Base-by-base conservation (phyloP, 176 grass and related monocot species). In the Cymbopogon citratus region DNA sequence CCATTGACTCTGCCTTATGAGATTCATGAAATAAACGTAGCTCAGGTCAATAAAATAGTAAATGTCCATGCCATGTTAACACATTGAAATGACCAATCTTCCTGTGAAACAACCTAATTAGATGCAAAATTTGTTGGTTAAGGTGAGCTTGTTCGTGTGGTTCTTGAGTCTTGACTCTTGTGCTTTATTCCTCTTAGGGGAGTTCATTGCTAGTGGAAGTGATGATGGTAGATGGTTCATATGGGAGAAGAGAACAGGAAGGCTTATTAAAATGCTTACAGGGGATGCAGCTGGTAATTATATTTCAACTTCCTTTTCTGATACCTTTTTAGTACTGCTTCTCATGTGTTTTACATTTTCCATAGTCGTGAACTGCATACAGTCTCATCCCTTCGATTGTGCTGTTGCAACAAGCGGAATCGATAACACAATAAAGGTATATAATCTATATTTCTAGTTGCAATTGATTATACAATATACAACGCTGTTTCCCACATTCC, bases 191-290 rank as follows among this genome's bases (percentile, higher is more conserved):
- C 43, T 87, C 26, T 73, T 70, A 99, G 96, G 92, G 54, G 93
- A 90, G 43, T 99, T 95, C 86, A 88, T 99, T 93, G 92, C 93
- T 31, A 93, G 96, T 49, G 96, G 96, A 85, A 99, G 96, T 83
- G 93, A 99, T 75, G 96, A 99, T 90, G 96, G 93, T 66, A 99
- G 87, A 69, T 99, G 96, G 96, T 95, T 95, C 86, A 99, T 99
- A 85, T 99, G 96, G 96, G 96, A 99, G 67, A 99, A 93, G 84
- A 92, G 69, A 93, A 93, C 96, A 80, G 96, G 96, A 86, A 91
- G 92, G 56, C 83, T 99, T 66, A 57, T 99, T 87, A 99, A 91
- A 91, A 95, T 99, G 96, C 96, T 99, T 88, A 24, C 87, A 69
- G 96, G 92, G 78, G 96, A 99, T 91, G 83, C 70, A 44, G 41